Evolutionary conservation across 2,329 filamentous ascomycete species (phyloP).

Genomic region (Colletotrichum gigasporum): DNA sequence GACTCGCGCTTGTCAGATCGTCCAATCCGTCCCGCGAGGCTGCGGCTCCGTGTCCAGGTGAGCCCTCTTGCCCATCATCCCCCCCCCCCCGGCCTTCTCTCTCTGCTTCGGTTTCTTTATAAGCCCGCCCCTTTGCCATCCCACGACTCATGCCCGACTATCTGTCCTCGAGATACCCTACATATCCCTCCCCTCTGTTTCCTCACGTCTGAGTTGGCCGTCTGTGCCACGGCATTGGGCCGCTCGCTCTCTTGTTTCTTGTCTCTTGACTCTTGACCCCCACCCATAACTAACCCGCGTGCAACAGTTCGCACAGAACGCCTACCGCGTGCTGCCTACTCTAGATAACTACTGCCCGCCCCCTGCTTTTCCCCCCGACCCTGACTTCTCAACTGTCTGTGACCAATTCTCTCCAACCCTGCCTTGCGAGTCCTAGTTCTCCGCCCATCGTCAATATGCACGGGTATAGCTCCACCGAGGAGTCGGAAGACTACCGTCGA

Average conservation of each 20-base stretch:
- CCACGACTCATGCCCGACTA: slow-evolving; percentile 15
- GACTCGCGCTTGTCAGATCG: slow-evolving; percentile 17
- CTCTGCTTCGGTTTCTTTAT: slow-evolving; percentile 9
- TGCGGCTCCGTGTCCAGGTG: slow-evolving; percentile 4
- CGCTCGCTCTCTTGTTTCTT: no score
- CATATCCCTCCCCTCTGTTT: neutral
- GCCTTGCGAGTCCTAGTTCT: neutral
- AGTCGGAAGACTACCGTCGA: slow-evolving; percentile 56
- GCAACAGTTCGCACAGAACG: neutral
- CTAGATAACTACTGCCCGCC: neutral
- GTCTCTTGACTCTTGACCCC: neutral
- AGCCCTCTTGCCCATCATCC: neutral
- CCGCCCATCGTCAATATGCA: slow-evolving; percentile 42
- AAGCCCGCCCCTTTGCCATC: neutral
- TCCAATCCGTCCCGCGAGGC: slow-evolving; percentile 19
- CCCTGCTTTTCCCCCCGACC: neutral
- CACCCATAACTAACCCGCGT: slow-evolving; percentile 5
- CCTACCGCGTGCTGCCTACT: neutral
- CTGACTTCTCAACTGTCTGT: neutral
- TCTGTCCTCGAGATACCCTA: neutral
- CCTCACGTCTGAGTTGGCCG: slow-evolving; percentile 12
- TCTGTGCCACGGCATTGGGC: slow-evolving; percentile 1
- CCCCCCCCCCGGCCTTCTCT: neutral
- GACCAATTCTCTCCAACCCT: neutral
- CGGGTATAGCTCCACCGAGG: slow-evolving; percentile 60